phyloP scores from a whole-genome alignment of 1,139 yeast genomes.

The Kluyveromyces marxianus region DNA sequence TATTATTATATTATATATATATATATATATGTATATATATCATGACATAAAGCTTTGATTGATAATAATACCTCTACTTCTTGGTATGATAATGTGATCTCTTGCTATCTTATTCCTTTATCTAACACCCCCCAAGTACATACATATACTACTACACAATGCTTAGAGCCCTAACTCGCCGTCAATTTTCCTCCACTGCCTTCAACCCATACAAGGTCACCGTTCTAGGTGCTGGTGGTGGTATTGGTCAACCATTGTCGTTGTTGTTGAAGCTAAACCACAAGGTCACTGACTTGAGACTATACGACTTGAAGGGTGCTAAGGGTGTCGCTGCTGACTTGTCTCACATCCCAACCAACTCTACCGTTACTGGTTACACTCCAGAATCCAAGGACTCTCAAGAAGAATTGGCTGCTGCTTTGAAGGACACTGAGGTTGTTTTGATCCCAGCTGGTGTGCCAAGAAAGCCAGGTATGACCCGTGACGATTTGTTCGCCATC shows the following conservation, averaged over 20 bases:
- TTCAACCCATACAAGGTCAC: conserved; percentile 71
- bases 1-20: too few species aligned
- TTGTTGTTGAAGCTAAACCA: conserved; percentile 80
- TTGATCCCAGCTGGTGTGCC: conserved; percentile 99
- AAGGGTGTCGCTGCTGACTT: conserved; percentile 97
- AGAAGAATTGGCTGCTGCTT: conserved; percentile 62
- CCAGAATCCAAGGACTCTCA: conserved; percentile 51
- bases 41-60: too few species aligned
- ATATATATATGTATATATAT: too few species aligned
- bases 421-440: conserved; percentile 78
- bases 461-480: conserved; percentile 98
- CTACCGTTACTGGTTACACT: conserved; percentile 72
- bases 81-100: not conserved
- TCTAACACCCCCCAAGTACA: not conserved
- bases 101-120: not conserved
- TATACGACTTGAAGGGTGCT: conserved; percentile 89
- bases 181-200: conserved; percentile 60
- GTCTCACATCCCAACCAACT: conserved; percentile 87
- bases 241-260: conserved; percentile 97
- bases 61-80: too few species aligned
- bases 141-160: not conserved
- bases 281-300: conserved; percentile 74
- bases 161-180: conserved; percentile 36
- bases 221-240: conserved; percentile 96
- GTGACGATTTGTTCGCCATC: conserved; percentile 96